Evolutionary conservation across 2,329 filamentous ascomycete genomes (phyloP).

Genomic region (Fusarium proliferatum): DNA sequence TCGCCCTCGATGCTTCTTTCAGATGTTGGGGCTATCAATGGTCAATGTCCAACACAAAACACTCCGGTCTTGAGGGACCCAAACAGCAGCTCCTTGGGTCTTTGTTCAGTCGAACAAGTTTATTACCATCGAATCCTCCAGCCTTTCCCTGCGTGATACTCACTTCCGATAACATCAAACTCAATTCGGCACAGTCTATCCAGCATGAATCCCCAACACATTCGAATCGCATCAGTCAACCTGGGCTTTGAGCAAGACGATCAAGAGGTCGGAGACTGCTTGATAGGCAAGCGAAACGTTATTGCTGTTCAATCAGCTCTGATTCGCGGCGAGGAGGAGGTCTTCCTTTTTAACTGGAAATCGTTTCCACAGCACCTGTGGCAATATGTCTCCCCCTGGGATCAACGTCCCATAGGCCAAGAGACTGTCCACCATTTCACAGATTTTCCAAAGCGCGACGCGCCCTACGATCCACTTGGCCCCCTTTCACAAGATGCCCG

Average conservation of each 20-base stretch:
- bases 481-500: neutral
- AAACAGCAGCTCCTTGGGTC: neutral
- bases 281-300: conserved; percentile 4
- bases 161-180: neutral
- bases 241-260: neutral
- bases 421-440: neutral
- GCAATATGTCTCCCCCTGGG: neutral
- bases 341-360: neutral
- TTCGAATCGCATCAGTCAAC: neutral
- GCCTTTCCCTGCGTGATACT: neutral
- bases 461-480: neutral
- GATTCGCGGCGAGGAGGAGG: conserved; percentile 28
- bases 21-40: neutral
- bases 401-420: neutral
- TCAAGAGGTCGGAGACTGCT: neutral
- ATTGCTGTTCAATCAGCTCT: conserved; percentile 31
- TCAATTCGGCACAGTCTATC: neutral
- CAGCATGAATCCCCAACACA: conserved; percentile 10
- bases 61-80: neutral
- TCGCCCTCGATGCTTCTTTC: conserved; percentile 9
- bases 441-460: too few relatives aligned
- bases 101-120: conserved; percentile 37
- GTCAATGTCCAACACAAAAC: conserved; percentile 3
- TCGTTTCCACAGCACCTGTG: neutral
- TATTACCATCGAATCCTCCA: conserved; percentile 34